Evolutionary conservation across 2,329 filamentous ascomycete genomes (phyloP), one percentile per base, ranked within the genome.

Genomic region (Decorospora gaudefroyi): DNA sequence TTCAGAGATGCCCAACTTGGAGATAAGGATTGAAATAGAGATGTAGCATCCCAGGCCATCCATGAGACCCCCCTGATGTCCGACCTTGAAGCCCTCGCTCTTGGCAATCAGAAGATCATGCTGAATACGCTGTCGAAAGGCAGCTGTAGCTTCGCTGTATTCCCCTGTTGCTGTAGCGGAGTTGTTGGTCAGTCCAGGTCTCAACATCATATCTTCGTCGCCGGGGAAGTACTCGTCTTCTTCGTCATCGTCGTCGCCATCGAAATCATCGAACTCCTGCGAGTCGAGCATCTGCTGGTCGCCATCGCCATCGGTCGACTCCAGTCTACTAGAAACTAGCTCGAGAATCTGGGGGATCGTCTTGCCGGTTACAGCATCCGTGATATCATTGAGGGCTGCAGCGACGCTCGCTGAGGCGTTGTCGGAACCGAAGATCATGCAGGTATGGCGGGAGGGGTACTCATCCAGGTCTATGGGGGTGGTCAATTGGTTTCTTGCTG

Each of bases 1-100:
- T 25, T 85, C 78, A 0, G 88, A 86, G 9, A 96, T 80, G 0
- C 80, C 83, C 1, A 96, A 78, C 56, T 86, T 87, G 3, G 78
- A 74, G 19, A 88, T 80, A 3, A 82, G 83, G 19, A 87, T 79
- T 0, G 90, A 89, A 2, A 93, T 69, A 4, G 82, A 83, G 12
- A 93, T 67, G 47, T 80, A 79, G 38, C 76, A 72, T 17, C 67
- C 74, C 46, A 72, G 77, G 8, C 72, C 71, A 1, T 73, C 63
- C 16, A 76, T 66, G 12, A 83, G 71, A 12, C 77, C 73, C 9
- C 76, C 77, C 8, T 87, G 65, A 21, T 84, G 73, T 2, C 85
- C 87, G 18, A 92, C 75, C 49, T 80, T 85, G 68, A 90, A 88
- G 0, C 90, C 90, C 1, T 83, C 81, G 1, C 73, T 57, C 58